These are phyloP conservation scores for Coffea humblotiana DNA, from an alignment of 305 asterid species.

Conservation along the genomic window DNA sequence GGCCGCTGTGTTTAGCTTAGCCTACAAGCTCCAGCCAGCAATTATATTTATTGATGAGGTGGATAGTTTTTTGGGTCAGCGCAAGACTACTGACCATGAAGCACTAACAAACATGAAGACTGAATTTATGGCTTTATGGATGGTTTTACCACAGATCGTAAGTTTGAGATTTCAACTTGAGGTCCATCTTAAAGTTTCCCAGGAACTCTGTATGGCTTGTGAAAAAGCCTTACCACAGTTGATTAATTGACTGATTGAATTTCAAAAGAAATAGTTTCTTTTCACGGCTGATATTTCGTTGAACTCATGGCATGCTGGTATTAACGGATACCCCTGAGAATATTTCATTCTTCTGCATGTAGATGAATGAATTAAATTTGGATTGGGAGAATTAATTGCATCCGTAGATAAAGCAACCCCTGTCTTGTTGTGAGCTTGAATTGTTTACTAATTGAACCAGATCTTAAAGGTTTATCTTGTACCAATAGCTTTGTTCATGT, in stretches of 20 bases:
- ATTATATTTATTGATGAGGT: conserved; percentile 92
- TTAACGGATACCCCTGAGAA: neutral
- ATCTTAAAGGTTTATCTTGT: neutral
- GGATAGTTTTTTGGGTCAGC: conserved; percentile 90
- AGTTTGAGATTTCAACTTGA: conserved; percentile 24
- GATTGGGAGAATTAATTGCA: neutral
- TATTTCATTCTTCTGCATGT: neutral
- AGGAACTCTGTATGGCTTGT: neutral
- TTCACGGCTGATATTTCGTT: too few species aligned
- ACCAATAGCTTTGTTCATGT: neutral
- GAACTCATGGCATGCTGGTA: neutral
- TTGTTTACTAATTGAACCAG: neutral
- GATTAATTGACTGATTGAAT: neutral
- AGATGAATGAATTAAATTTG: neutral
- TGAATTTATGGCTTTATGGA: conserved; percentile 97
- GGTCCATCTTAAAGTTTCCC: too few species aligned
- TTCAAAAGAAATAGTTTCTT: neutral
- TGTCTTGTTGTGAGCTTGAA: neutral
- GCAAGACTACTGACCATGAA: conserved; percentile 78
- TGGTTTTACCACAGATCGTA: conserved; percentile 93
- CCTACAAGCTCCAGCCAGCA: conserved; percentile 94
- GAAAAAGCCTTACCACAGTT: neutral
- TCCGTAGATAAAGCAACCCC: neutral
- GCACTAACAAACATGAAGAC: conserved; percentile 86
- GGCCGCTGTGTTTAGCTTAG: conserved; percentile 90